Evolutionary conservation across 352 stramenopile genomes (phyloP).

Genomic region (Phytopythium boreale): DNA sequence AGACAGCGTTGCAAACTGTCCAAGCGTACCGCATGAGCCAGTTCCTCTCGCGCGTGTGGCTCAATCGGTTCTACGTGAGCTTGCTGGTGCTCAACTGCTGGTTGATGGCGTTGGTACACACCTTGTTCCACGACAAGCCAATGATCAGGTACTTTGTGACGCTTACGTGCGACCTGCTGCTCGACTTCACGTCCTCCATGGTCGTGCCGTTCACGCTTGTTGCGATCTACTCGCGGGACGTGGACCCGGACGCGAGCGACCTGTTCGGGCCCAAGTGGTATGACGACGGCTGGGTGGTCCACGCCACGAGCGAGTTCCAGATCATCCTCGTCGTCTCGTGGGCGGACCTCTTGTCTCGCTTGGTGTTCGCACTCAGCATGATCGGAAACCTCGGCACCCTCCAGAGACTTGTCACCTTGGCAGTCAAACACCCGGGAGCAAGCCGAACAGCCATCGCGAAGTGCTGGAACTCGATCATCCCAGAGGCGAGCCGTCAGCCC

Average conservation of each 20-base stretch:
- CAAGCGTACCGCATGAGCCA: constrained; percentile 15
- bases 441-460: background rate
- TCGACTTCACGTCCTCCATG: constrained; percentile 37
- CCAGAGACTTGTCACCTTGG: constrained; percentile 17
- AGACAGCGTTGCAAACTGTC: constrained; percentile 6
- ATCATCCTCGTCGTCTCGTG: constrained; percentile 36
- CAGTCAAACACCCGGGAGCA: background rate
- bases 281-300: constrained; percentile 32
- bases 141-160: constrained; percentile 17
- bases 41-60: constrained; percentile 4
- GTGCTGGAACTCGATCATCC: constrained; percentile 1
- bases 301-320: constrained; percentile 39
- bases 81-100: constrained; percentile 20
- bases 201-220: constrained; percentile 22
- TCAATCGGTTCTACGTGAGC: constrained; percentile 13
- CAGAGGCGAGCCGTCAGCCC: constrained; percentile 3
- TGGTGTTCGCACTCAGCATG: constrained; percentile 27
- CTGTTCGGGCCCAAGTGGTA: constrained; percentile 28
- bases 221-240: constrained; percentile 6
- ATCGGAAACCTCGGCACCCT: constrained; percentile 29
- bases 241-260: background rate
- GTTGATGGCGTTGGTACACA: constrained; percentile 27
- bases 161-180: constrained; percentile 27
- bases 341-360: constrained; percentile 18
- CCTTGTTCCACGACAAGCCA: constrained; percentile 13